Evolutionary conservation across 192 early-diverging fungal genomes (phyloP), one percentile per base, ranked within the genome.

Genomic region (Helicostylum pulchrum): DNA sequence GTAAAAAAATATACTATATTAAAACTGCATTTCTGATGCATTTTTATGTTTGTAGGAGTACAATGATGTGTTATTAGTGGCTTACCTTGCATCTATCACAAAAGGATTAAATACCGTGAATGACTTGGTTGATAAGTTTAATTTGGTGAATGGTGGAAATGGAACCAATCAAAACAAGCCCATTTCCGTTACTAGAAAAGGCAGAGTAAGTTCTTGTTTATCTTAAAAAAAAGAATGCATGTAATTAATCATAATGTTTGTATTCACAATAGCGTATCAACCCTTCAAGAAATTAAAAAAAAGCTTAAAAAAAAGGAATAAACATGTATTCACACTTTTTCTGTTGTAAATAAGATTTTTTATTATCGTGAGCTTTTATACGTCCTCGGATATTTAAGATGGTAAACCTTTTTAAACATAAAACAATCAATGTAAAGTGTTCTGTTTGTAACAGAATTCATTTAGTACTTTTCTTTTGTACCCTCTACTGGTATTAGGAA

Each of bases 31-130:
- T 45, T 23, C 0, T 42, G 5, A 45, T 23, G 3, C 20, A 17
- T 32, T 10, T n/a, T 31, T 26, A 52, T 19, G 20, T 58, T 30
- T 64, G 17, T 48, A 93, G 90, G 90, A 92, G 72, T 91, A 87
- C 71, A 92, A 89, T 57, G 93, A 94, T 68, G 86, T 92, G 26
- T 72, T 92, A 4, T 74, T 94, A 32, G 87, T 86, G 32, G 74
- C 85, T 19, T 89, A 92, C 67, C 74, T 94, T 47, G 85, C 92
- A 1, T 77, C 82, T 0, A 80, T 94, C 45, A 93, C 93, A 10
- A 93, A 93, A 70, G 88, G 87, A 12, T 78, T 84, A 1, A 76
- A 85, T 70, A 70, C 63, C 9, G 66, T 92, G 58, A 85, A 84
- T 61, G 87, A 92, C 56, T 80, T 92, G 53, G 63, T 80, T 15